Evolutionary conservation across 2,329 filamentous ascomycete species (phyloP).

Genomic region (Ramularia collo-cygni): DNA sequence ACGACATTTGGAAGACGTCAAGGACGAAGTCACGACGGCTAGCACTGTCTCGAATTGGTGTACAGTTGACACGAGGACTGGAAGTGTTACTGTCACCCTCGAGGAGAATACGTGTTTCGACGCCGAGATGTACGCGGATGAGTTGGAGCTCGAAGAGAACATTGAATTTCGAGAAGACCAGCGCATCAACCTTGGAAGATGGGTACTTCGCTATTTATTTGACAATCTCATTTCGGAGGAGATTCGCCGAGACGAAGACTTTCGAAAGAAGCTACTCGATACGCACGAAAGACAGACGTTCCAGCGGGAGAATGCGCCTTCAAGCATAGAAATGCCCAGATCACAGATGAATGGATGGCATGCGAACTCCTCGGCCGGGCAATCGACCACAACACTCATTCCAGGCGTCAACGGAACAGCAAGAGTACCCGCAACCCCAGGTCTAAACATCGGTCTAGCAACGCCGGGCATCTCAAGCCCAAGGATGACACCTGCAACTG

Average conservation of each 20-base stretch:
- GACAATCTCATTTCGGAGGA: slow-evolving; percentile 84
- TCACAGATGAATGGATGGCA: slow-evolving; percentile 37
- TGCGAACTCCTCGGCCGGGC: slow-evolving; percentile 32
- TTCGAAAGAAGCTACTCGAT: slow-evolving; percentile 63
- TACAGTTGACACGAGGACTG: slow-evolving; percentile 86
- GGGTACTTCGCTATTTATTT: slow-evolving; percentile 90
- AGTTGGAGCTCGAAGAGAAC: slow-evolving; percentile 65
- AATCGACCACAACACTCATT: slow-evolving; percentile 47
- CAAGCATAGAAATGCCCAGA: slow-evolving; percentile 53
- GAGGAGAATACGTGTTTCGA: slow-evolving; percentile 97
- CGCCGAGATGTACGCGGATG: slow-evolving; percentile 93
- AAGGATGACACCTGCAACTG: slow-evolving; percentile 31
- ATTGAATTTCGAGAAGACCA: slow-evolving; percentile 86
- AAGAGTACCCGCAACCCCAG: slow-evolving; percentile 59
- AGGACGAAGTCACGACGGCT: slow-evolving; percentile 74
- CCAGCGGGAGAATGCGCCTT: slow-evolving; percentile 53
- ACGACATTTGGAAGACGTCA: slow-evolving; percentile 85
- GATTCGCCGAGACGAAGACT: slow-evolving; percentile 68
- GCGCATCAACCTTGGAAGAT: slow-evolving; percentile 93
- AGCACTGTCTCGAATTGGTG: slow-evolving; percentile 96
- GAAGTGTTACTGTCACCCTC: slow-evolving; percentile 79
- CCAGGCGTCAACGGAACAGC: slow-evolving; percentile 59
- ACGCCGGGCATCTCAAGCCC: slow-evolving; percentile 29
- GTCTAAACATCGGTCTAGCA: slow-evolving; percentile 64
- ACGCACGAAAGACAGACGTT: slow-evolving; percentile 50